Conservation (phyloP, 306 rosid genomes). For the Casuarina equisetifolia region DNA sequence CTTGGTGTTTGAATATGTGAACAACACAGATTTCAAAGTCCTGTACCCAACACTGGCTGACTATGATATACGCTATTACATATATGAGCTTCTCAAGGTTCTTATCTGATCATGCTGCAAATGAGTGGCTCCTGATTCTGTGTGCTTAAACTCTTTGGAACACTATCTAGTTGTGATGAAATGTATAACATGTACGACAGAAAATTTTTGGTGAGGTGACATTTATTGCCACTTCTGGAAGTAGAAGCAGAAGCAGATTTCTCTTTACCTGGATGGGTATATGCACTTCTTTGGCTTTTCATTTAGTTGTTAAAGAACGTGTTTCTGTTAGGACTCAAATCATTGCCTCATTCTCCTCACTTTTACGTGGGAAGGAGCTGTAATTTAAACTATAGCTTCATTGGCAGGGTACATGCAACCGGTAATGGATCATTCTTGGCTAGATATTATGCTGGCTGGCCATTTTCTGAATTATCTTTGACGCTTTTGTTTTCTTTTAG, state of each 20-base stretch:
- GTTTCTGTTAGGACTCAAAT: neutral
- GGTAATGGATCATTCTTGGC: neutral
- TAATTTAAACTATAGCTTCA: neutral
- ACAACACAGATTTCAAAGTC: conserved; percentile 87
- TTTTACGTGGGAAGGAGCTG: neutral
- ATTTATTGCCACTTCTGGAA: neutral
- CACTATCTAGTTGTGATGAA: neutral
- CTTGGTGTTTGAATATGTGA: conserved; percentile 84
- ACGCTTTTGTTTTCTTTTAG: neutral
- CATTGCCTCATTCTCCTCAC: neutral
- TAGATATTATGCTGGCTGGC: neutral
- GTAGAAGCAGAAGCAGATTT: neutral
- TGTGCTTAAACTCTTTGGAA: neutral
- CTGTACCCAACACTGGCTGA: conserved; percentile 82
- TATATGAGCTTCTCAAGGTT: conserved; percentile 91
- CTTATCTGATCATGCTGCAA: conserved; percentile 4
- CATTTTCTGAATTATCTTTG: neutral
- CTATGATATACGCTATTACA: conserved; percentile 89
- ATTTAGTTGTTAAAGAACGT: neutral
- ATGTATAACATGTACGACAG: neutral
- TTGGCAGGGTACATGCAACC: neutral
- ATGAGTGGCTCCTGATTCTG: neutral
- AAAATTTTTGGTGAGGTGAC: neutral
- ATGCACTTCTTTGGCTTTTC: neutral
- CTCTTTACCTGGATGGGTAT: neutral